Evolutionary conservation across 1,284 basidiomycete genomes (phyloP).

Genomic region (Microbotryum saponariae): DNA sequence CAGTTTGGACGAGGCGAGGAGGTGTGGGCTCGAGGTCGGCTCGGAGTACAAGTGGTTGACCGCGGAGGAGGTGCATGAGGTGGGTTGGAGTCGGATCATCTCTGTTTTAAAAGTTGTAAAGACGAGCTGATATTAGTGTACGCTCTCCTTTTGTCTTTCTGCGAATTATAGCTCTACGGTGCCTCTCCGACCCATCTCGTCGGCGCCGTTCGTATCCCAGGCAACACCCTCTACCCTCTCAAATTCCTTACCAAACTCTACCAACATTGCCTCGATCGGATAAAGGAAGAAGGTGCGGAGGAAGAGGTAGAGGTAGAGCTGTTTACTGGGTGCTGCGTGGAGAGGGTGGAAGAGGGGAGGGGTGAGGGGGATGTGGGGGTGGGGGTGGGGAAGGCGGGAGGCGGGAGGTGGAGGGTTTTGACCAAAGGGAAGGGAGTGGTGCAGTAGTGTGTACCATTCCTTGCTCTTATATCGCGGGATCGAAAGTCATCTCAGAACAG

Average conservation of each 20-base stretch:
- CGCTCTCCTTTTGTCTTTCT: too few relatives aligned
- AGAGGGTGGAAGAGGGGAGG: too few relatives aligned
- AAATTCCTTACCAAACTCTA: conserved; percentile 63
- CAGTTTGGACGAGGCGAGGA: conserved; percentile 52
- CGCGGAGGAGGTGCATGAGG: conserved; percentile 49
- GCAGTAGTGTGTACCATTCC: too few relatives aligned
- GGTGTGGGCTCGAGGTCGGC: conserved; percentile 50
- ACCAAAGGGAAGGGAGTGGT: too few relatives aligned
- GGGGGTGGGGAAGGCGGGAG: too few relatives aligned
- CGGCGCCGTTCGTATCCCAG: conserved; percentile 50
- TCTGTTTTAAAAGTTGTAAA: not conserved
- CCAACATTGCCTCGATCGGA: conserved; percentile 12
- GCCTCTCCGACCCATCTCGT: conserved; percentile 37
- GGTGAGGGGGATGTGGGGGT: too few relatives aligned
- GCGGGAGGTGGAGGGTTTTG: too few relatives aligned
- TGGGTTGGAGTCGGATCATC: conserved; percentile 34
- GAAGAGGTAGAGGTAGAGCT: too few relatives aligned
- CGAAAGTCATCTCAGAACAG: too few relatives aligned
- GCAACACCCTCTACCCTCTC: conserved; percentile 65
- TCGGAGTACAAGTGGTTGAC: conserved; percentile 47
- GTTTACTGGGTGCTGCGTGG: too few relatives aligned
- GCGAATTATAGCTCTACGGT: not conserved
- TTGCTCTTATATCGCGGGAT: too few relatives aligned
- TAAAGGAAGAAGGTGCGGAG: too few relatives aligned
- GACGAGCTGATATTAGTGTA: not conserved